These are phyloP conservation scores for Trichoderma parareesei DNA, from an alignment of 495 filamentous ascomycete species.

Conservation along the genomic window DNA sequence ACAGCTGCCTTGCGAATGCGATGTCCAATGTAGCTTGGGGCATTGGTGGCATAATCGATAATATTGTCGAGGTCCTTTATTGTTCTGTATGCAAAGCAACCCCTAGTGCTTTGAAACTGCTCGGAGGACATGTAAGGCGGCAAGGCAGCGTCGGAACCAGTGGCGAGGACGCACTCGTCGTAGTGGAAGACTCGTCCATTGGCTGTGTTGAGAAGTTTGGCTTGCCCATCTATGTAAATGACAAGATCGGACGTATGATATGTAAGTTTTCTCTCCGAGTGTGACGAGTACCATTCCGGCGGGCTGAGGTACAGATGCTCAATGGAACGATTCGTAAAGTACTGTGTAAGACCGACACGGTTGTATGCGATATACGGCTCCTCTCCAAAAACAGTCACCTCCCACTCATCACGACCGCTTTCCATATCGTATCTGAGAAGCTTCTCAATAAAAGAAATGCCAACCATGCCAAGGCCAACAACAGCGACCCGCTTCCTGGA, in stretches of 20 bases:
- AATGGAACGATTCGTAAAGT: slow-evolving; percentile 84
- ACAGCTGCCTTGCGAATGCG: slow-evolving; percentile 39
- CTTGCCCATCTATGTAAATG: slow-evolving; percentile 54
- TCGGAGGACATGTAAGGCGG: slow-evolving; percentile 51
- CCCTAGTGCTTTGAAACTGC: slow-evolving; percentile 75
- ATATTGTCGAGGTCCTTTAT: slow-evolving; percentile 77
- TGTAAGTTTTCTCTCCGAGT: slow-evolving; percentile 58
- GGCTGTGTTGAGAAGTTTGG: slow-evolving; percentile 63
- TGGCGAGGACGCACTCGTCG: slow-evolving; percentile 84
- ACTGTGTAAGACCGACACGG: slow-evolving; percentile 87
- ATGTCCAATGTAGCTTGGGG: slow-evolving; percentile 57
- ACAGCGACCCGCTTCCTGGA: slow-evolving; percentile 28
- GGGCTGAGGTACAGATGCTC: slow-evolving; percentile 90
- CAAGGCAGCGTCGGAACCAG: slow-evolving; percentile 82
- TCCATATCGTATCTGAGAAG: slow-evolving; percentile 67
- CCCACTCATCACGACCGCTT: slow-evolving; percentile 53
- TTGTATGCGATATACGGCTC: slow-evolving; percentile 92
- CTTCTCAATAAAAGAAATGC: slow-evolving; percentile 91
- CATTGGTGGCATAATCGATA: slow-evolving; percentile 59
- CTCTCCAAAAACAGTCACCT: slow-evolving; percentile 87
- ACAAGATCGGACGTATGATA: slow-evolving; percentile 82
- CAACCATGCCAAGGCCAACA: slow-evolving; percentile 93
- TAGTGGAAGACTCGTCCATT: slow-evolving; percentile 66
- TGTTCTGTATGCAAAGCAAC: slow-evolving; percentile 92
- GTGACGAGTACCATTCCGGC: slow-evolving; percentile 58